Base-by-base conservation (phyloP, 192 early-diverging fungal species). In the Rhizophagus sp. region DNA sequence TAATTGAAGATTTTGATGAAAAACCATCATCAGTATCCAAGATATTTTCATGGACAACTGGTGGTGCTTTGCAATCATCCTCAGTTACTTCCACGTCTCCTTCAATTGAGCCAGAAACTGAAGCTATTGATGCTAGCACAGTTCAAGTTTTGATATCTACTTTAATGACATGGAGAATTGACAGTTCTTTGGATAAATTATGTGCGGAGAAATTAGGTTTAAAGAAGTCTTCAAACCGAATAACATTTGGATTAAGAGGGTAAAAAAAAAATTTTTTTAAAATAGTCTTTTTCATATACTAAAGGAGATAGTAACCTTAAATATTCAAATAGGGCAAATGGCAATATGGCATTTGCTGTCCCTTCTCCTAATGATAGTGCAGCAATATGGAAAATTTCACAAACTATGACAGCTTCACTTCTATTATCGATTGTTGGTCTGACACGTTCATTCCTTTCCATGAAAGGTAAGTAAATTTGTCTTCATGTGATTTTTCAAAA, bases 401-500 rank as follows among this genome's bases (percentile, higher is more conserved):
- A 88, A 9, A 89, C 89, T 11, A 81, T 91, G 75, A 92, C 92
- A 3, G 94, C 93, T 0, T 87, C 87, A 24, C 85, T 90, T 25
- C 76, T 96, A 41, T 84, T 95, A n/a, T 86, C 88, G 10, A 89
- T 95, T 61, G 79, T 93, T 12, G 76, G 91, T 11, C 79, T 94
- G 17, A 63, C 82, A n/a, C 76, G 84, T 12, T 85, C 89, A 24
- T 78, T 93, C 22, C 77, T 89, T 13, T 76, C 79, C 8, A 86
- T 84, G 65, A 85, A 85, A 73, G 89, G 89, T 88, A 80, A 41
- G 30, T 22, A 1, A 67, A 8, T 67, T 13, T 17, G 50, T 15
- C 34, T 62, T 4, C 19, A 62, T 34, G n/a, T 57, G 15, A 19
- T 61, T 57, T 36, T 25, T 50, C 24, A 12, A 12, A 41, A 11